Base-by-base conservation (phyloP, 2,329 filamentous ascomycete genomes). In the Drechslerella coelobrocha region DNA sequence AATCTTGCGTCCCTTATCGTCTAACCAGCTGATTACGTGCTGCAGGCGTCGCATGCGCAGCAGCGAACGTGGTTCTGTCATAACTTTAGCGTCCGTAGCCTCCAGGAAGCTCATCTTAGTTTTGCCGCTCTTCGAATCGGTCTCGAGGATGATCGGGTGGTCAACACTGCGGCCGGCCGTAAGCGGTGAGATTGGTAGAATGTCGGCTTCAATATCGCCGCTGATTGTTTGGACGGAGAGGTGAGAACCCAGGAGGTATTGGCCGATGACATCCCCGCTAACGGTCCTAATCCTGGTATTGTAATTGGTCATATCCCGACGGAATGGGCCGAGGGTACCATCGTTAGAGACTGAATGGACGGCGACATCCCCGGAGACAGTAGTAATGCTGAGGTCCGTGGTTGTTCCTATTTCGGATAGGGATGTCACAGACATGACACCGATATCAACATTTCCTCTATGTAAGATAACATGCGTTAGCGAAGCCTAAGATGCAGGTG, bases 331-430 rank as follows among this genome's bases (percentile, higher is more conserved):
- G 21, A 71, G 53, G 6, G 59, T 62, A 24, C 66, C 66, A 21
- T 71, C 66, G n/a, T 61, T 62, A 1, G 66, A 71, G n/a, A 71
- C 66, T 5, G 66, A 71, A 9, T 71, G 66, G 23, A 71, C 43
- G 29, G 66, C 66, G 24, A 63, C 34, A 14, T 71, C 66, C 14
- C 66, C 66, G 7, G 66, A 71, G 37, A 71, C 39, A 2, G 66
- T 59, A 10, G 53, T 27, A 27, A 71, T 50, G 10, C 37, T 63
- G 24, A 71, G 55, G 27, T 63, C 59, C 21, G 66, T 71, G 4
- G 55, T 51, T 9, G 59, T 41, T 14, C 43, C 52, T 48, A 55
- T 60, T 1, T 50, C 23, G 3, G 53, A 19, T 8, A 69, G 39
- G 5, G 65, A 69, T 10, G 65, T 62, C 27, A 71, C 17, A 2